Conservation (phyloP, 176 grass and related monocot species). For the Lolium multiflorum region DNA sequence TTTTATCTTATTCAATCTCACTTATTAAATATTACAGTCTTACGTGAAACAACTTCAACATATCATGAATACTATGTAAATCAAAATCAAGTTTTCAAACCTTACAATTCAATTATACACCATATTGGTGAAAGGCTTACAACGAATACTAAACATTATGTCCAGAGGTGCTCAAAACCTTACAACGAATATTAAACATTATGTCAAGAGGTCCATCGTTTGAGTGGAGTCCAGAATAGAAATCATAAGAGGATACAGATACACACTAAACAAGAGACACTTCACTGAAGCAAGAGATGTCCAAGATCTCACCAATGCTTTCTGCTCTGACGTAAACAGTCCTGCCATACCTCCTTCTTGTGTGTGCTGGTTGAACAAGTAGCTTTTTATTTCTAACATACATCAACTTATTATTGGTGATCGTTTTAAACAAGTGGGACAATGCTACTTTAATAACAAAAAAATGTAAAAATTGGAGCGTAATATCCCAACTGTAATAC, state of each 20-base stretch:
- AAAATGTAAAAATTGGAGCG: background rate
- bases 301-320: background rate
- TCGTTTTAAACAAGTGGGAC: background rate
- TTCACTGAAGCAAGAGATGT: background rate
- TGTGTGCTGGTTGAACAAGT: background rate
- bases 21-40: background rate
- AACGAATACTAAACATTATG: background rate
- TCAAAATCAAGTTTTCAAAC: background rate
- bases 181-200: too few relatives aligned
- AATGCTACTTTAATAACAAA: background rate
- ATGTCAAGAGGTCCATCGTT: background rate
- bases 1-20: background rate
- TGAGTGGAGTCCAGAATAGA: background rate
- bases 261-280: background rate
- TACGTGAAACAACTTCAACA: background rate
- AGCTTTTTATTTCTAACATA: background rate
- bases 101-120: background rate
- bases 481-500: too few relatives aligned
- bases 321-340: background rate
- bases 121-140: background rate
- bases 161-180: background rate
- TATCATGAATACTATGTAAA: constrained; percentile 8
- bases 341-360: background rate
- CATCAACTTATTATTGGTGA: background rate
- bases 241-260: background rate